Percentiles rank a stretch among this genome's conserved stretches.
phyloP scores from a whole-genome alignment of 352 stramenopile genomes.

The Globisporangium iwayamae region DNA sequence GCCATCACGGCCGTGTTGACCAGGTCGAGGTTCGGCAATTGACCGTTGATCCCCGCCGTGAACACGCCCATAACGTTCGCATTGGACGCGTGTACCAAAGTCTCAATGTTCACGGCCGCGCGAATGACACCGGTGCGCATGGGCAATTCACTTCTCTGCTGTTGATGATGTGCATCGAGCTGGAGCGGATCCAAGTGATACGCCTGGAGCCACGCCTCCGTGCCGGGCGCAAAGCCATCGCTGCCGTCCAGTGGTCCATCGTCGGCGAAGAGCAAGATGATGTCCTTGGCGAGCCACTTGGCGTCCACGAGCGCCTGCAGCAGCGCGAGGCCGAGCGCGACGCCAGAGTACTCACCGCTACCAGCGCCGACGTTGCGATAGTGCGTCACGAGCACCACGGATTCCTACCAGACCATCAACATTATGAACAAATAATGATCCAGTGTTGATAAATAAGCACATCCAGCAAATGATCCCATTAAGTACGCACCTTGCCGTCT shows the following conservation, averaged over 20 bases:
- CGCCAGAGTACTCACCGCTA: constrained; percentile 45
- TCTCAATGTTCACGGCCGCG: constrained; percentile 74
- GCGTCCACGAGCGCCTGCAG: constrained; percentile 52
- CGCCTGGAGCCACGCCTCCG: constrained; percentile 64
- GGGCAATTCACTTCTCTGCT: constrained; percentile 21
- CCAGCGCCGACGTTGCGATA: constrained; percentile 49
- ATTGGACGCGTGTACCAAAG: constrained; percentile 22
- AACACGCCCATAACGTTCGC: constrained; percentile 52
- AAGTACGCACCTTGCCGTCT: constrained; percentile 53
- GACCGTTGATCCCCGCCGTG: constrained; percentile 71
- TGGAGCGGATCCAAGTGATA: constrained; percentile 64
- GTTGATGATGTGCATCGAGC: constrained; percentile 3
- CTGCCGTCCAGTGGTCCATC: constrained; percentile 58
- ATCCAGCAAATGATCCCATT: neutral
- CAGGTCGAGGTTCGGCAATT: constrained; percentile 85
- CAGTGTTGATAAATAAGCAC: neutral
- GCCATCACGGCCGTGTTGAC: constrained; percentile 73
- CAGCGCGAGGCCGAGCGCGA: constrained; percentile 55
- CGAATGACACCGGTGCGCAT: constrained; percentile 80
- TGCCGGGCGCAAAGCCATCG: constrained; percentile 58
- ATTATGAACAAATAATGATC: neutral
- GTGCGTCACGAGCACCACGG: constrained; percentile 68
- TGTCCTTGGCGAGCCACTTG: constrained; percentile 81
- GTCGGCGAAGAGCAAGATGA: constrained; percentile 76
- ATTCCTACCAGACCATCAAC: constrained; percentile 27